Evolutionary conservation across 176 grass and related monocot species (phyloP), one percentile per base, ranked within the genome.

Genomic region (Aegilops speltoides): DNA sequence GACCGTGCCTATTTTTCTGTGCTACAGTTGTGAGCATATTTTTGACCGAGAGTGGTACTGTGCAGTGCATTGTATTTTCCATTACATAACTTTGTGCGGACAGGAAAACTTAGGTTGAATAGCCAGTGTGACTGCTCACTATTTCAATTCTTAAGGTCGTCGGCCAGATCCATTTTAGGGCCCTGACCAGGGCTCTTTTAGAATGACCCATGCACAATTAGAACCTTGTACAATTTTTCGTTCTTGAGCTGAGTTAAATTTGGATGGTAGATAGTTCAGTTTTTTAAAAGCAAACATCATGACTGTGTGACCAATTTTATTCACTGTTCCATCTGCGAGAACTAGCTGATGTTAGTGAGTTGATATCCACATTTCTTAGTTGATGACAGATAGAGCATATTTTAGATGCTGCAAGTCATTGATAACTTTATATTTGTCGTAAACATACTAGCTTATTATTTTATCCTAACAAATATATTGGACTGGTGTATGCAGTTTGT

Each of bases 401-500:
- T 59, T 50, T 52, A 56, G 45, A 54, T 54, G n/a, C 56, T 29
- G 28, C 50, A 36, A 34, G 54, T 36, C 52, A 78, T 24, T 29
- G 20, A 73, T 36, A 17, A 37, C 32, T 40, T 26, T 11, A 40
- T 25, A 60, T 57, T 40, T 72, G 5, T 24, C 45, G 0, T 34
- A 34, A 68, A 82, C 20, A 77, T 37, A 59, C 16, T 37, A 50
- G 6, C 29, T 62, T 69, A 68, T 80, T 10, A 36, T 83, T 56
- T 10, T 83, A 45, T 23, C 9, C 73, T 71, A 59, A 81, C 48
- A 29, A 26, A 77, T 82, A 25, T 73, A 13, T 62, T 59, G 67
- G 37, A 73, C 32, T 90, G 45, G 83, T 89, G 64, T 48, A 72
- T 93, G 87, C 92, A 98, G 95, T 98, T 95, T 93, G 85, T 95